Conservation (phyloP, 2,329 filamentous ascomycete genomes). For the Ophiocordyceps camponoti-rufipedis region DNA sequence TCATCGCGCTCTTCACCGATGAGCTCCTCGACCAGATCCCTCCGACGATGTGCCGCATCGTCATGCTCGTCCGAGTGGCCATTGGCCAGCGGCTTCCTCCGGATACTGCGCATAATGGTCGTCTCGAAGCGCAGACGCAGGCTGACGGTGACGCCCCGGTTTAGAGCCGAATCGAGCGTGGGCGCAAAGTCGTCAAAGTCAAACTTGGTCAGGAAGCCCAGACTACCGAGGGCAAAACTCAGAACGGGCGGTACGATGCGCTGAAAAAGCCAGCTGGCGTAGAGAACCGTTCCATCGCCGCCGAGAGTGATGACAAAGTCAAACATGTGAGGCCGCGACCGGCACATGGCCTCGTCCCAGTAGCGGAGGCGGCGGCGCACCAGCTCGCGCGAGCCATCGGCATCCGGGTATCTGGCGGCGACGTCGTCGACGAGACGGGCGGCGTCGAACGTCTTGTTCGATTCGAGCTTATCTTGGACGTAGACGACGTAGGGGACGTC, state of each 20-base stretch:
- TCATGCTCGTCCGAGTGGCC: conserved; percentile 15
- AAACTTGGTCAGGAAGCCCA: conserved; percentile 94
- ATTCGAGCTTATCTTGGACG: conserved; percentile 58
- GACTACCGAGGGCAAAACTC: conserved; percentile 76
- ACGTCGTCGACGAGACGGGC: conserved; percentile 47
- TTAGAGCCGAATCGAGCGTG: conserved; percentile 55
- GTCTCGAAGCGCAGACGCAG: conserved; percentile 80
- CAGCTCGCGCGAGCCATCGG: conserved; percentile 14
- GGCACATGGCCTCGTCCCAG: conserved; percentile 71
- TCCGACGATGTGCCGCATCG: conserved; percentile 18
- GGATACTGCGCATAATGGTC: conserved; percentile 71
- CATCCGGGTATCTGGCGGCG: conserved; percentile 21
- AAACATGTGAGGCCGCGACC: conserved; percentile 63
- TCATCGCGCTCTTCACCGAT: conserved; percentile 75
- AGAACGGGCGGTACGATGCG: conserved; percentile 84
- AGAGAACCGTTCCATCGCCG: conserved; percentile 92
- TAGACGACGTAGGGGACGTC: conserved; percentile 59
- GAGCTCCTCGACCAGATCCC: conserved; percentile 76
- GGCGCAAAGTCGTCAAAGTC: conserved; percentile 61
- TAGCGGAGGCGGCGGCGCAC: conserved; percentile 45
- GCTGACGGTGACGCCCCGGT: conserved; percentile 74
- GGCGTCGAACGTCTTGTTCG: conserved; percentile 56
- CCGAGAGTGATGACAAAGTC: conserved; percentile 87
- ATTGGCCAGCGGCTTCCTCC: conserved; percentile 15
- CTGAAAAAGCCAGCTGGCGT: conserved; percentile 94